Conservation (phyloP, 805 yeast species). For the Candida schatavii region DNA sequence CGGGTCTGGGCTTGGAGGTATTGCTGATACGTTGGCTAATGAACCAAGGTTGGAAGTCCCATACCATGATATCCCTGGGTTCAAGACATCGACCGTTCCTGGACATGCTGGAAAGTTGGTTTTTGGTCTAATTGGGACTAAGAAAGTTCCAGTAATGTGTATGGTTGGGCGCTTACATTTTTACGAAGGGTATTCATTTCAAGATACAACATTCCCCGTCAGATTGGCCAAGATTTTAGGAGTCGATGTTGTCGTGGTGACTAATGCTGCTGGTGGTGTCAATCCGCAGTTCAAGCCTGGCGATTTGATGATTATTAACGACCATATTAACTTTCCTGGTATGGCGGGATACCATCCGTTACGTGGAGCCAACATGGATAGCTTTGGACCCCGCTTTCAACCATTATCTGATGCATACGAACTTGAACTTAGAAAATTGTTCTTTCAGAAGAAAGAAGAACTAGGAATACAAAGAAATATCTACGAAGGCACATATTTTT, state of each 20-base stretch:
- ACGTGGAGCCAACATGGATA: conserved; percentile 79
- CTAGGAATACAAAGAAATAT: conserved; percentile 54
- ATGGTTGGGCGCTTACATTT: conserved; percentile 93
- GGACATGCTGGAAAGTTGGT: conserved; percentile 87
- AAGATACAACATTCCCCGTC: conserved; percentile 80
- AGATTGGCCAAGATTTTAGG: conserved; percentile 69
- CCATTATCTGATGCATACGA: conserved; percentile 91
- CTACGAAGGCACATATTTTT: conserved; percentile 85
- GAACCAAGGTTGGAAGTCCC: conserved; percentile 48
- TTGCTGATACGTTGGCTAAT: conserved; percentile 53
- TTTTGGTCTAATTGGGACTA: conserved; percentile 70
- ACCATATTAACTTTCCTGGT: conserved; percentile 90
- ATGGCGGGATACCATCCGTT: conserved; percentile 84
- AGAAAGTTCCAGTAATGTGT: conserved; percentile 76
- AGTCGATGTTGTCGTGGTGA: conserved; percentile 63
- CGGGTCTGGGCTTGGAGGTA: conserved; percentile 93
- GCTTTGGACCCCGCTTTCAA: conserved; percentile 81
- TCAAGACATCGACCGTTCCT: conserved; percentile 75
- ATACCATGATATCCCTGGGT: conserved; percentile 75
- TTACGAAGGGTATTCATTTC: conserved; percentile 87
- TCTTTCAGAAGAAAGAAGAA: conserved; percentile 47
- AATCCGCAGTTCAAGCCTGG: conserved; percentile 70
- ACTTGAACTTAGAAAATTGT: conserved; percentile 59
- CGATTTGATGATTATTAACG: conserved; percentile 86
- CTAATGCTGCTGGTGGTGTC: conserved; percentile 97